Base-by-base conservation (phyloP, 2,329 filamentous ascomycete species). In the Ophiostoma sp. region DNA sequence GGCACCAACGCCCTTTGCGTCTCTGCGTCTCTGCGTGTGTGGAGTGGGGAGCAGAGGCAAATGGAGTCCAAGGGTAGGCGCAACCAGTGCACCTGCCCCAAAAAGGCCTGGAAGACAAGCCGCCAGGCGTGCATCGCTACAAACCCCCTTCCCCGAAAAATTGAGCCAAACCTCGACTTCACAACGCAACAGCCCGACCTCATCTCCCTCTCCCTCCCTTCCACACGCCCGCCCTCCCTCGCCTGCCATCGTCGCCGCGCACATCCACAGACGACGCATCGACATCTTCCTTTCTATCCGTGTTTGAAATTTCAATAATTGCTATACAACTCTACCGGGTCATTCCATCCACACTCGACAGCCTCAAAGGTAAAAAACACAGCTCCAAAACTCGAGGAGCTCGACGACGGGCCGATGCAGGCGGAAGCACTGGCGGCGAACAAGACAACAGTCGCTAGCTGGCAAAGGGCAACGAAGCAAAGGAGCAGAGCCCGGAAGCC, bases 121-220 rank as follows among this genome's bases (percentile, higher is more conserved):
- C 67, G 57, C 36, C 17, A 48, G 67, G 65, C 41, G 54, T 68
- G 68, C 68, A 69, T 71, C 70, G 57, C 66, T 66, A 7, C 15
- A 66, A 60, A 23, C 35, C 68, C 68, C 68, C 68, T 68, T 70
- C 57, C 44, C 68, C 33, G 67, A 71, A 72, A 72, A 72, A 72
- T 64, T 71, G 39, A 68, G 62, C 67, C 71, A 70, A 35, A 69
- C 71, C 41, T 69, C 48, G 44, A 41, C 65, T 35, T 65, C 44
- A 52, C 65, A 48, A 48, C 27, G 44, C 33, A 68, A 20, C 48
- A 41, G 52, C 23, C 27, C 65, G 35, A 57, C 54, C 66, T 41
- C 54, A 67, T 31, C 36, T 33, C 57, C 44, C 20, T 39, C 60
- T 27, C 41, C 62, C n/a, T 44, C 62, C 39, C 67, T 44, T 62